Evolutionary conservation across 2,329 filamentous ascomycete species (phyloP).

Genomic region (Exophiala sp.): DNA sequence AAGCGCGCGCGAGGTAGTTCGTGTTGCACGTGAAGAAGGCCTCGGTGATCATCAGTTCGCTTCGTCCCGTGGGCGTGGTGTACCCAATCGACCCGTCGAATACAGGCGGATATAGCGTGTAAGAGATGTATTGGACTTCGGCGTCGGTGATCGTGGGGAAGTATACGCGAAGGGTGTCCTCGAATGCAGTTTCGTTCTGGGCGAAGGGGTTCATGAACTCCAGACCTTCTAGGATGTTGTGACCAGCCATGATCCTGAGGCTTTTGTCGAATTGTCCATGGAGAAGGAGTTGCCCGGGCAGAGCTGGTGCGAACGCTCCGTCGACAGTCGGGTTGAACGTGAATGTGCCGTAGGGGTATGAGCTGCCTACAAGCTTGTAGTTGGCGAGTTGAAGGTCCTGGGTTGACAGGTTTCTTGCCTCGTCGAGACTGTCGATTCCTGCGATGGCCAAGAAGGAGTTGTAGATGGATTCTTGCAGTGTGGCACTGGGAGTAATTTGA

Average conservation of each 20-base stretch:
- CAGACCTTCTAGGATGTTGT: slow-evolving; percentile 44
- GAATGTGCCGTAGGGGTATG: slow-evolving; percentile 39
- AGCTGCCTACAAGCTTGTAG: slow-evolving; percentile 36
- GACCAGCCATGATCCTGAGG: slow-evolving; percentile 45
- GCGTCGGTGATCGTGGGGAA: slow-evolving; percentile 30
- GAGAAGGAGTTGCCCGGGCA: slow-evolving; percentile 44
- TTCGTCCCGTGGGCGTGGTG: slow-evolving; percentile 43
- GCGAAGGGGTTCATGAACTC: slow-evolving; percentile 37
- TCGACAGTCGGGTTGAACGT: slow-evolving; percentile 48
- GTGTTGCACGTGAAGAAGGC: slow-evolving; percentile 51
- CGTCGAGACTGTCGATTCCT: slow-evolving; percentile 41
- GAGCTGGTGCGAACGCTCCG: slow-evolving; percentile 45
- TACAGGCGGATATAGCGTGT: slow-evolving; percentile 50
- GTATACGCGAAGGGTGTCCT: slow-evolving; percentile 22
- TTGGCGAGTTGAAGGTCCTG: slow-evolving; percentile 39
- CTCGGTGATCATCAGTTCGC: slow-evolving; percentile 42
- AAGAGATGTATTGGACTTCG: slow-evolving; percentile 41
- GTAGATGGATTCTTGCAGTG: slow-evolving; percentile 39
- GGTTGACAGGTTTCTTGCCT: slow-evolving; percentile 46
- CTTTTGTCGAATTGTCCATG: slow-evolving; percentile 44
- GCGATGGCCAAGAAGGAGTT: slow-evolving; percentile 38
- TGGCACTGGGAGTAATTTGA: slow-evolving; percentile 37
- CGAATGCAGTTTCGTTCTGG: slow-evolving; percentile 26
- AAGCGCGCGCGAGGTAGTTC: slow-evolving; percentile 50
- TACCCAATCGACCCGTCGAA: slow-evolving; percentile 49